phyloP scores from a whole-genome alignment of 225 moss, liverwort and hornwort genomes.

The Marchantia paleacea region DNA sequence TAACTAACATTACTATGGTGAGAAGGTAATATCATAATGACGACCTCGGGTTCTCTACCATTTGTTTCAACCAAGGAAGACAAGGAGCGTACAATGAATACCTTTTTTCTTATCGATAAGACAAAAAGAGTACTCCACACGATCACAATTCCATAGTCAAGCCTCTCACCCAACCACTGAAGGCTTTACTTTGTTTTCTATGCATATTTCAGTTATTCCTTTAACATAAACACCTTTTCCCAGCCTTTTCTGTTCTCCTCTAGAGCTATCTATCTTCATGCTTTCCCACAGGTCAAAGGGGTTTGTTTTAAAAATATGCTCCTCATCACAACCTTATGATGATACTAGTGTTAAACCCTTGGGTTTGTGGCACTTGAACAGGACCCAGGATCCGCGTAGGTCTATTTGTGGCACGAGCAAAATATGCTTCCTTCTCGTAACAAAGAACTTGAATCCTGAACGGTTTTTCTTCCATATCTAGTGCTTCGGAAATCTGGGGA shows the following conservation, averaged over 20 bases:
- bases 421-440: neutral
- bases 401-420: neutral
- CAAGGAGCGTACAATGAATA: neutral
- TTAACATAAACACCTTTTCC: neutral
- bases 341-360: neutral
- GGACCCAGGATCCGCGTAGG: neutral
- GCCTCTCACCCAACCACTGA: neutral
- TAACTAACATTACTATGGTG: neutral
- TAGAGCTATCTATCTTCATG: neutral
- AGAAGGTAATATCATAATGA: neutral
- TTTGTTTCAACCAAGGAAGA: neutral
- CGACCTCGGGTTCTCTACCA: neutral
- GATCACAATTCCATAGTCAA: neutral
- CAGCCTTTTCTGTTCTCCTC: neutral
- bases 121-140: neutral
- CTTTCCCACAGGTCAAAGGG: neutral
- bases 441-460: neutral
- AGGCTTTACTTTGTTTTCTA: neutral
- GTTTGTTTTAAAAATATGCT: neutral
- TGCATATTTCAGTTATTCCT: neutral
- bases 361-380: neutral
- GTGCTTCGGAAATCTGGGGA: neutral
- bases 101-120: neutral
- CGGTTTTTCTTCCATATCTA: neutral
- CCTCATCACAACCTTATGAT: neutral